Base-by-base conservation (phyloP, 2,329 filamentous ascomycete species). In the Ascocoryne sarcoides region DNA sequence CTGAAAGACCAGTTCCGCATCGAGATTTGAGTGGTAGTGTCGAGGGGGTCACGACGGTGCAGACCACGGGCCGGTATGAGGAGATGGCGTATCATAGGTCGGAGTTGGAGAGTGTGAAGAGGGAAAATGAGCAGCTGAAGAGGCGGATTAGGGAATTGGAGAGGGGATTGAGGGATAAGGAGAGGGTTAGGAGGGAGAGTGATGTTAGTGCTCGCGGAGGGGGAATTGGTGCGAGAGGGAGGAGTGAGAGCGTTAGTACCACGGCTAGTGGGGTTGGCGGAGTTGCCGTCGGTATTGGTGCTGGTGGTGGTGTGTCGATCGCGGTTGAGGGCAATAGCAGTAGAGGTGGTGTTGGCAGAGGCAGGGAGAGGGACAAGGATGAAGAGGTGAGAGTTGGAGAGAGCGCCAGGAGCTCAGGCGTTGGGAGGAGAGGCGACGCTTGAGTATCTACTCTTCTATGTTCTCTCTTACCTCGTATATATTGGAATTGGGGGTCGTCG, bases 81-180 rank as follows among this genome's bases (percentile, higher is more conserved):
- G 78, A 82, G 58, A 74, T 74, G 1, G 71, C 70, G 0, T 71
- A 69, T 44, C 76, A 75, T 51, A 66, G 76, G 4, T 65, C 69
- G 28, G 78, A 82, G 54, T 63, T 82, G 0, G 78, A 82, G 17
- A 62, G 53, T 4, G 73, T 75, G 29, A 81, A 79, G 61, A 66
- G 69, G 34, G 79, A 83, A 60, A 82, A 83, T 44, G 78, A 82
- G 38, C 57, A 60, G 0, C 60, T 83, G 33, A 79, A 77, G 63
- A 65, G 69, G 40, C 68, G 73, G 10, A 72, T 83, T 43, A 68
- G 75, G 33, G 78, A 82, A 32, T 60, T 83, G 9, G 79, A 83
- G 61, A 65, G 68, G 28, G 61, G 67, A 46, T 62, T 80, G 5
- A 50, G 54, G 19, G 45, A 45, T 8, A 52, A 55, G 34, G 48